These are phyloP conservation scores for Colletotrichum lentis DNA, from an alignment of 2,329 filamentous ascomycete species.

Conservation along the genomic window DNA sequence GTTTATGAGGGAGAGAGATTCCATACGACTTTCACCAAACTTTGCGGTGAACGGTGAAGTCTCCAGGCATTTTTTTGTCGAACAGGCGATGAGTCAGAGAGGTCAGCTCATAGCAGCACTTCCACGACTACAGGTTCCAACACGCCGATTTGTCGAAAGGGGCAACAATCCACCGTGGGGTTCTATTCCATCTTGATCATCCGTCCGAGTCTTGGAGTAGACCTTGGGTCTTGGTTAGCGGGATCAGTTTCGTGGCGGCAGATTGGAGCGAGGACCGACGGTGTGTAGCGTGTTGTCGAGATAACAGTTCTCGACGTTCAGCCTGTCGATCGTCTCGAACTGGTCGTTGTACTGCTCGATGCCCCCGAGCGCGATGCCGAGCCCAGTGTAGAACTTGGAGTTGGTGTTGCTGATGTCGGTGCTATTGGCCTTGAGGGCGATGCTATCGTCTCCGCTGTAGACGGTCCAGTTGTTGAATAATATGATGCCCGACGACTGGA, in stretches of 20 bases:
- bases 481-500: slow-evolving; percentile 41
- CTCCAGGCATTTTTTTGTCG: neutral
- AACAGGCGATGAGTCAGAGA: too few species aligned
- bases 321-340: slow-evolving; percentile 54
- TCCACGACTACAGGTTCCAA: too few species aligned
- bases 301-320: slow-evolving; percentile 51
- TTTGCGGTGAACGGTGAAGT: neutral
- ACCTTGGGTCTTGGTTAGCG: slow-evolving; percentile 53
- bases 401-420: slow-evolving; percentile 48
- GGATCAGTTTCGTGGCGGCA: slow-evolving; percentile 54
- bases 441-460: slow-evolving; percentile 42
- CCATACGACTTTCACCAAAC: neutral
- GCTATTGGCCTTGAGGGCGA: slow-evolving; percentile 42
- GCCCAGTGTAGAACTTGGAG: slow-evolving; percentile 51
- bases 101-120: too few species aligned
- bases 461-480: slow-evolving; percentile 44
- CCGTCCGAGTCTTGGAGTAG: slow-evolving; percentile 61
- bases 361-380: slow-evolving; percentile 56
- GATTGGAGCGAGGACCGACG: slow-evolving; percentile 18
- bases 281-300: slow-evolving; percentile 51
- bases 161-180: too few species aligned
- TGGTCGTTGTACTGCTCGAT: slow-evolving; percentile 57
- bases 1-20: too few species aligned
- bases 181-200: slow-evolving; percentile 49
- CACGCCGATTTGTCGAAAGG: too few species aligned